A percentile compares a stretch with the other conserved stretches of the same genome.
phyloP scores from a whole-genome alignment of 2,329 filamentous ascomycete genomes.

The Penicillium palitans region DNA sequence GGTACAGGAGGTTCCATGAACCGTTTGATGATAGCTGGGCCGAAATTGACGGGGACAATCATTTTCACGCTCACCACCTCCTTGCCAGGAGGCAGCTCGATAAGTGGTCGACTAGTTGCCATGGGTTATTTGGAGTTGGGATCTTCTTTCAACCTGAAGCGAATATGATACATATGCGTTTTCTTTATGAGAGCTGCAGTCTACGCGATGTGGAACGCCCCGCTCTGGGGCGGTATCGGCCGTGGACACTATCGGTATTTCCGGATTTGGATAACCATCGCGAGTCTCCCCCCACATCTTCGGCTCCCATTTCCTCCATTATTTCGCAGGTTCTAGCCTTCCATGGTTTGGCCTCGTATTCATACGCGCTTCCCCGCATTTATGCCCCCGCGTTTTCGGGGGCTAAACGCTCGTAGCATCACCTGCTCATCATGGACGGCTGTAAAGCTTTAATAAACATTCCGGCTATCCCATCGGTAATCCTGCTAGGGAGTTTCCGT shows the following conservation, averaged over 20 bases:
- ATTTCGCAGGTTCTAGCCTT: not conserved
- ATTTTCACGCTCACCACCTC: constrained; percentile 21
- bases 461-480: not conserved
- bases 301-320: not conserved
- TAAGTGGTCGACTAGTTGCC: constrained; percentile 24
- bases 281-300: not conserved
- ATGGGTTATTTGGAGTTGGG: not conserved
- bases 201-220: not conserved
- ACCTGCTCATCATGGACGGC: not conserved
- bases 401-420: not conserved
- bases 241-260: not conserved
- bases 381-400: not conserved
- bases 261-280: not conserved
- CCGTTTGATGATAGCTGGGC: constrained; percentile 40
- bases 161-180: not conserved
- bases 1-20: constrained; percentile 44
- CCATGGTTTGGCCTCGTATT: not conserved
- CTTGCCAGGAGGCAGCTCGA: not conserved
- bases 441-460: not conserved
- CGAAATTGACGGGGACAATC: constrained; percentile 45
- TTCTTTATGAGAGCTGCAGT: not conserved
- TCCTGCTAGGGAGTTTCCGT: not conserved
- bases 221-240: not conserved
- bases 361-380: not conserved
- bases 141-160: not conserved